Evolutionary conservation across 2,329 filamentous ascomycete genomes (phyloP).

Genomic region (Coniochaeta prunicola): DNA sequence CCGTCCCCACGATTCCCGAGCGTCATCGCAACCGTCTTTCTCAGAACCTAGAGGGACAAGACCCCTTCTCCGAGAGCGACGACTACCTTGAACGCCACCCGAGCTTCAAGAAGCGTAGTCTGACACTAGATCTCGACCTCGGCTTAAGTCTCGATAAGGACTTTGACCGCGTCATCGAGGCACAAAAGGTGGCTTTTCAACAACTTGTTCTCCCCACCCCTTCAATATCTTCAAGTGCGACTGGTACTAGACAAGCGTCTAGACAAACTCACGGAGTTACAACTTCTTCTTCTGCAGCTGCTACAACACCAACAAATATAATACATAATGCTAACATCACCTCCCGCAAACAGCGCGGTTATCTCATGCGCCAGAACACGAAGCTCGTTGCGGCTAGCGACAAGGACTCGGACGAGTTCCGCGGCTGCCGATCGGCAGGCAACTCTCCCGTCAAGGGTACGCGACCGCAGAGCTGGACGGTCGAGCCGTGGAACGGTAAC

Average conservation of each 20-base stretch:
- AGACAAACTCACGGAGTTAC: slow-evolving; percentile 8
- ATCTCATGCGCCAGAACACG: slow-evolving; percentile 97
- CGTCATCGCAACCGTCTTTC: slow-evolving; percentile 51
- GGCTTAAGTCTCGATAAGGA: slow-evolving; percentile 84
- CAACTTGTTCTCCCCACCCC: slow-evolving; percentile 13
- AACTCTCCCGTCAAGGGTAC: slow-evolving; percentile 67
- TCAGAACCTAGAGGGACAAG: slow-evolving; percentile 34
- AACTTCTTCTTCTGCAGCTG: neutral
- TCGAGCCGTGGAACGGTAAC: slow-evolving; percentile 93
- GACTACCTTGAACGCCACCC: slow-evolving; percentile 53
- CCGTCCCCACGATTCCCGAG: slow-evolving; percentile 55
- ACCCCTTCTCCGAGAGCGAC: slow-evolving; percentile 25
- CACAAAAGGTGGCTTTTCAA: slow-evolving; percentile 79
- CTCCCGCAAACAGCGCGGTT: slow-evolving; percentile 76
- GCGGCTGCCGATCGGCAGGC: slow-evolving; percentile 52
- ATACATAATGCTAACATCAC: slow-evolving; percentile 54
- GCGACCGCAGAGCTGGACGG: slow-evolving; percentile 88
- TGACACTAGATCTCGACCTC: slow-evolving; percentile 75
- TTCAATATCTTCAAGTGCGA: neutral
- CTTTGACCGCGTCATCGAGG: slow-evolving; percentile 90
- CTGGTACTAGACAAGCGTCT: slow-evolving; percentile 39
- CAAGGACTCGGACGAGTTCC: slow-evolving; percentile 52
- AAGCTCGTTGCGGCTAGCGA: slow-evolving; percentile 93
- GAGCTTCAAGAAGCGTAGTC: slow-evolving; percentile 74
- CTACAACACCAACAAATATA: slow-evolving; percentile 11